Evolutionary conservation across 2,329 filamentous ascomycete species (phyloP).

Genomic region (Penicillium psychrosexuale): DNA sequence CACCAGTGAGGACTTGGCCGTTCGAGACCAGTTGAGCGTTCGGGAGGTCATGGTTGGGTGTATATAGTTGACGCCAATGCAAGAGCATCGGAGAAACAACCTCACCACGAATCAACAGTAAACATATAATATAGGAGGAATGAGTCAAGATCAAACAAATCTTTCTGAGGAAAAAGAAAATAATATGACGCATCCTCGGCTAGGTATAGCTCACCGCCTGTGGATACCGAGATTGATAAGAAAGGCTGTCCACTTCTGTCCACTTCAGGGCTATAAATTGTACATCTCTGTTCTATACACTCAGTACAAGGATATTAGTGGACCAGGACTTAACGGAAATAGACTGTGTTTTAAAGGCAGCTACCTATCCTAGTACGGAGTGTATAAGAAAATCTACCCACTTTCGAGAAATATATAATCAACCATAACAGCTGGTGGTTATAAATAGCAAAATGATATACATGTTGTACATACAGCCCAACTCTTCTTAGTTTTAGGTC

Average conservation of each 20-base stretch:
- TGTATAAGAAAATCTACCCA: neutral
- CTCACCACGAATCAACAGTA: constrained; percentile 15
- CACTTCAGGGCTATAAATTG: neutral
- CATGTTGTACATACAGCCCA: neutral
- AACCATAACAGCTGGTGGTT: neutral
- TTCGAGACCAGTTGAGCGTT: constrained; percentile 32
- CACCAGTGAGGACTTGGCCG: constrained; percentile 27
- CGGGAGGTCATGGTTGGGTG: constrained; percentile 35
- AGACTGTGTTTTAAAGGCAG: neutral
- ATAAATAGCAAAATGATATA: neutral
- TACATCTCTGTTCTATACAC: neutral
- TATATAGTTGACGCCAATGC: neutral
- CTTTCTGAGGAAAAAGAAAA: neutral
- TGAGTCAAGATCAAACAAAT: constrained; percentile 6
- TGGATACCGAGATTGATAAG: constrained; percentile 12
- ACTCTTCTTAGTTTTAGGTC: neutral
- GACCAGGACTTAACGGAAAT: neutral
- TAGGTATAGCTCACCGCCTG: constrained; percentile 9
- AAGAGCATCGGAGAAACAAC: neutral
- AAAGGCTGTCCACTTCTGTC: neutral
- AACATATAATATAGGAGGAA: constrained; percentile 3
- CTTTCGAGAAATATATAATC: neutral
- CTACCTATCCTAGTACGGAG: no score
- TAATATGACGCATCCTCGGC: constrained; percentile 10
- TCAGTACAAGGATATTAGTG: neutral